Evolutionary conservation across 129 eudicot species (phyloP).

Genomic region (Saussurea involucrata): DNA sequence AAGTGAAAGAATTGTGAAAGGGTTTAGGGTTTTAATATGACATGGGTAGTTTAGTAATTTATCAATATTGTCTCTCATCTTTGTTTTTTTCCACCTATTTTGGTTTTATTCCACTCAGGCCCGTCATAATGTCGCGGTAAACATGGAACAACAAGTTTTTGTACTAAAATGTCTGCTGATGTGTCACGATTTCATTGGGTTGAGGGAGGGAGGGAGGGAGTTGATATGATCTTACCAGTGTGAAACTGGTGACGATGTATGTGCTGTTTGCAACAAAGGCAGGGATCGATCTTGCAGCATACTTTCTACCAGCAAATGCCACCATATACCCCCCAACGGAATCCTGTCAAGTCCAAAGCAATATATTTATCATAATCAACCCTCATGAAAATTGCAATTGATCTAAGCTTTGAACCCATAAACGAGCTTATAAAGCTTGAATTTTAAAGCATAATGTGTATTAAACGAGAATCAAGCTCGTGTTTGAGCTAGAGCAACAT

Average conservation of each 20-base stretch:
- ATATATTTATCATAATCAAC: not conserved
- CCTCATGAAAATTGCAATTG: not conserved
- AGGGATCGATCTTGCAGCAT: slow-evolving; percentile 93
- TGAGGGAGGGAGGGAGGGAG: not conserved
- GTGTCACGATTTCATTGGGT: slow-evolving; percentile 1
- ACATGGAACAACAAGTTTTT: not conserved
- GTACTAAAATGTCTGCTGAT: not conserved
- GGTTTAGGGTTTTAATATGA: not conserved
- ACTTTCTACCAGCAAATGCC: slow-evolving; percentile 95
- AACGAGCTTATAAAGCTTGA: not conserved
- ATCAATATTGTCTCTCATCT: not conserved
- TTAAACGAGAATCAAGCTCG: not conserved
- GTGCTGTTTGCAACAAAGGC: slow-evolving; percentile 83
- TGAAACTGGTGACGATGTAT: slow-evolving; percentile 80
- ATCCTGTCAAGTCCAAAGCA: slow-evolving; percentile 42
- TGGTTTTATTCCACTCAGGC: not conserved
- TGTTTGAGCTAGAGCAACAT: not conserved
- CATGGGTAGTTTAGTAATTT: not conserved
- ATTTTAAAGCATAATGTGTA: not conserved
- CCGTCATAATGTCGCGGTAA: not conserved
- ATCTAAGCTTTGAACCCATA: not conserved
- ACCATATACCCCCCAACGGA: slow-evolving; percentile 87
- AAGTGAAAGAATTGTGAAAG: not conserved
- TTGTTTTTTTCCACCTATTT: not conserved
- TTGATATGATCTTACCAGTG: slow-evolving; percentile 58